Evolutionary conservation across 169 alveolate genomes (phyloP).

Genomic region (Cryptosporidium canis): DNA sequence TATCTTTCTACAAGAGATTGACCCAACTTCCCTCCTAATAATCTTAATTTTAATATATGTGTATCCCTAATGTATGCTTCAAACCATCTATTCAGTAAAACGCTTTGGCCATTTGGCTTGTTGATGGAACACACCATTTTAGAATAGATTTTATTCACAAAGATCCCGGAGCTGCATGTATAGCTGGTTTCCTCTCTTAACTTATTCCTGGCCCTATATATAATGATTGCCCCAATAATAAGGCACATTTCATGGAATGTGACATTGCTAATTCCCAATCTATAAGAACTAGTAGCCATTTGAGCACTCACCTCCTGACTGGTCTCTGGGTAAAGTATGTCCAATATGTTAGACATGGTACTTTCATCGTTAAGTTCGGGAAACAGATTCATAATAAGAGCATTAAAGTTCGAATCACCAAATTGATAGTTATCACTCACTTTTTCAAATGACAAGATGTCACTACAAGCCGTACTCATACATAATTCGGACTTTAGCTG

Average conservation of each 20-base stretch:
- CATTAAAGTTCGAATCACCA: neutral
- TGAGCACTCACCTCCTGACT: neutral
- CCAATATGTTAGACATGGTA: neutral
- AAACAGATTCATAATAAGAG: neutral
- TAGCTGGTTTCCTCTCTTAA: constrained; percentile 10
- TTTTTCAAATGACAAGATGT: neutral
- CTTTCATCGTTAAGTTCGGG: constrained; percentile 1
- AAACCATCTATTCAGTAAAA: constrained; percentile 40
- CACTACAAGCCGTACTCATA: neutral
- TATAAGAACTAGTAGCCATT: neutral
- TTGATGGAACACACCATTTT: constrained; percentile 27
- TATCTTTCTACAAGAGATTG: neutral
- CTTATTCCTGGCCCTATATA: constrained; percentile 52
- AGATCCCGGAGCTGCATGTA: constrained; percentile 64
- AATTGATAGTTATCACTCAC: neutral
- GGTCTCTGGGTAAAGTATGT: neutral
- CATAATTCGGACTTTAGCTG: constrained; percentile 3
- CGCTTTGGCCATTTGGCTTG: constrained; percentile 48
- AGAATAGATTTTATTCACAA: constrained; percentile 20
- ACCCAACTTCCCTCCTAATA: constrained; percentile 63
- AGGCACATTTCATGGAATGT: constrained; percentile 47
- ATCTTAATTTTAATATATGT: constrained; percentile 43
- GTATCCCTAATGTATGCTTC: neutral
- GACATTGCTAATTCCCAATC: neutral
- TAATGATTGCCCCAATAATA: constrained; percentile 11